Evolutionary conservation across 768 basidiomycete genomes (phyloP), one percentile per base, ranked within the genome.

Genomic region (Tylopilus intermedius): DNA sequence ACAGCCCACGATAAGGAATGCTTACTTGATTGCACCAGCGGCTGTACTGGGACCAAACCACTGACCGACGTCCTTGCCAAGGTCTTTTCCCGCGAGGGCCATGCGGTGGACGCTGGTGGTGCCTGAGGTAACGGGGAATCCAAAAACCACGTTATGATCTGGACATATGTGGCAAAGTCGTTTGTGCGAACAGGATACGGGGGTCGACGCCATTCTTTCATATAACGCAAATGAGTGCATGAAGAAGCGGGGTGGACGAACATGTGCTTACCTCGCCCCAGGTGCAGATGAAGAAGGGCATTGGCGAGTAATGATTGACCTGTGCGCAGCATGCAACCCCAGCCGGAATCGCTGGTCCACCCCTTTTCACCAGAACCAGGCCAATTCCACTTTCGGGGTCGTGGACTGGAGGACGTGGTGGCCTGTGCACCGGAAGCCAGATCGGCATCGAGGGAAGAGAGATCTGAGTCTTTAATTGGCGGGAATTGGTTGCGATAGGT

Each of bases 11-110:
- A 37, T 38, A 49, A 4, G 38, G 52, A 11, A 27, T 30, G 67
- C 78, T 50, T 64, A 91, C 88, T 88, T 92, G 72, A 98, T 88
- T 9, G 93, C 94, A 37, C 94, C 94, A 8, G 94, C 94, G n/a
- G 95, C 96, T 0, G 90, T 93, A 64, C 90, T 94, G 0, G 95
- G 95, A 0, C 94, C 95, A 63, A 98, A 98, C 95, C 95, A 98
- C 68, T 93, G 88, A 1, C 95, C 95, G 0, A 97, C 88, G 58
- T 93, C 90, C 56, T 90, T 97, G 11, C 95, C 95, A 1, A 97
- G 79, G 60, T 94, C 88, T 65, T 97, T 94, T 0, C 95, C 95
- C 0, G 94, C 88, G 21, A 94, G 74, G 0, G 94, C 94, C 88
- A 99, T 96, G 44, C 92, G 81, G 69, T 99, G 95, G 7, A 99